Conservation (phyloP, 1,284 basidiomycete genomes). For the Ustilago curta region DNA sequence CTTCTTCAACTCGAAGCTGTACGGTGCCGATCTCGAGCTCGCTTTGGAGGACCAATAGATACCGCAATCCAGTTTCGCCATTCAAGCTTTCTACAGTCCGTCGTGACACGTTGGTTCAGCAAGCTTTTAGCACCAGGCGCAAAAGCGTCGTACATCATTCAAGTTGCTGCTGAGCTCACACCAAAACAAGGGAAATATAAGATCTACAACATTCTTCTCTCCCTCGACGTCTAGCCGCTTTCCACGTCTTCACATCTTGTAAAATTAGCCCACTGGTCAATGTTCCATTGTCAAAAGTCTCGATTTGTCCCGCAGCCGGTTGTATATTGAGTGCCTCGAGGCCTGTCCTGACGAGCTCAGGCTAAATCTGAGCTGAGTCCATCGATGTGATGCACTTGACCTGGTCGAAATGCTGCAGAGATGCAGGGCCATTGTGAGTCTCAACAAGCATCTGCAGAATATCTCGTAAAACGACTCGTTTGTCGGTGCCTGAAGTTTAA, state of each 20-base stretch:
- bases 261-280: constrained; percentile 41
- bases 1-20: constrained; percentile 67
- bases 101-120: not conserved
- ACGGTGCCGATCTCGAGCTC: constrained; percentile 67
- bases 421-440: too few species aligned
- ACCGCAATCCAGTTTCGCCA: not conserved
- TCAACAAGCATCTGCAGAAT: too few species aligned
- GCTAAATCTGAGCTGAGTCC: too few species aligned
- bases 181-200: constrained; percentile 13
- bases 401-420: too few species aligned
- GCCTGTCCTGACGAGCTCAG: too few species aligned
- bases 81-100: not conserved
- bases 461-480: too few species aligned
- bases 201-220: not conserved
- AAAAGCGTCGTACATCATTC: not conserved
- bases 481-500: too few species aligned
- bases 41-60: constrained; percentile 65
- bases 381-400: too few species aligned
- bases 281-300: too few species aligned
- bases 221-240: not conserved
- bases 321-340: too few species aligned
- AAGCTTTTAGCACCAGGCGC: not conserved
- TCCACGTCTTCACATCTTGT: constrained; percentile 12
- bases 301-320: too few species aligned
- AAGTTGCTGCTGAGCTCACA: not conserved